Conservation (phyloP, 2,329 filamentous ascomycete genomes). For the Tolypocladium pustulatum region DNA sequence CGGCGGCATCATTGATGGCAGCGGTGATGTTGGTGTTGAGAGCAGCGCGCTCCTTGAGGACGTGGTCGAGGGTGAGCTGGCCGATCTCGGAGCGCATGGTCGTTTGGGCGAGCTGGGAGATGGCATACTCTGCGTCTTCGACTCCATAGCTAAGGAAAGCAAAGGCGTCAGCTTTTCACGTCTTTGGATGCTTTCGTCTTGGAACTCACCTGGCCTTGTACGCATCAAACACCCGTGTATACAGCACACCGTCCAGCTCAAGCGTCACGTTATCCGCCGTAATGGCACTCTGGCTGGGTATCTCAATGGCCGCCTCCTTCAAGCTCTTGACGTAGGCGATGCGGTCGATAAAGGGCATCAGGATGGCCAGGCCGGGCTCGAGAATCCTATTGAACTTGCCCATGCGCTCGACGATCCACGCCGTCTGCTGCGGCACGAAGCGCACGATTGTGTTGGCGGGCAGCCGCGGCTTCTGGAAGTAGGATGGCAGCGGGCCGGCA, state of each 20-base stretch:
- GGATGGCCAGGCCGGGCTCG: constrained; percentile 78
- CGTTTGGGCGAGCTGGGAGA: constrained; percentile 93
- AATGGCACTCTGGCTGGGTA: constrained; percentile 94
- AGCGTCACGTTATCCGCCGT: constrained; percentile 97
- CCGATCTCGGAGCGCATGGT: constrained; percentile 99
- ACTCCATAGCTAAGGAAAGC: constrained; percentile 73
- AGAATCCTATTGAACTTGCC: constrained; percentile 92
- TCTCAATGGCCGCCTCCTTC: constrained; percentile 94
- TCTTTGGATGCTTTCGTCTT: too few species aligned
- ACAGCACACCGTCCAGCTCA: constrained; percentile 90
- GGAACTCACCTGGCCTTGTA: constrained; percentile 79
- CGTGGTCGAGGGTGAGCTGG: constrained; percentile 90
- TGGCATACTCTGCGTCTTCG: constrained; percentile 97
- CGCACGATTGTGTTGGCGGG: constrained; percentile 91
- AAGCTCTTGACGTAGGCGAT: constrained; percentile 97
- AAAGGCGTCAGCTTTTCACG: background rate
- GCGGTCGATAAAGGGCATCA: constrained; percentile 84
- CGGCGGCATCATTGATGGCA: constrained; percentile 94
- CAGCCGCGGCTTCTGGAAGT: constrained; percentile 65
- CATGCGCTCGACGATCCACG: constrained; percentile 99
- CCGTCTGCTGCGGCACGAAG: constrained; percentile 98
- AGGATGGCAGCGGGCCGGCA: constrained; percentile 44
- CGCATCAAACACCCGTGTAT: constrained; percentile 92
- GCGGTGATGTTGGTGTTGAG: constrained; percentile 98
- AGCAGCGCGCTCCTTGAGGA: constrained; percentile 90